Evolutionary conservation across 2,329 filamentous ascomycete species (phyloP), one percentile per base, ranked within the genome.

Genomic region (Cytospora leucostoma): DNA sequence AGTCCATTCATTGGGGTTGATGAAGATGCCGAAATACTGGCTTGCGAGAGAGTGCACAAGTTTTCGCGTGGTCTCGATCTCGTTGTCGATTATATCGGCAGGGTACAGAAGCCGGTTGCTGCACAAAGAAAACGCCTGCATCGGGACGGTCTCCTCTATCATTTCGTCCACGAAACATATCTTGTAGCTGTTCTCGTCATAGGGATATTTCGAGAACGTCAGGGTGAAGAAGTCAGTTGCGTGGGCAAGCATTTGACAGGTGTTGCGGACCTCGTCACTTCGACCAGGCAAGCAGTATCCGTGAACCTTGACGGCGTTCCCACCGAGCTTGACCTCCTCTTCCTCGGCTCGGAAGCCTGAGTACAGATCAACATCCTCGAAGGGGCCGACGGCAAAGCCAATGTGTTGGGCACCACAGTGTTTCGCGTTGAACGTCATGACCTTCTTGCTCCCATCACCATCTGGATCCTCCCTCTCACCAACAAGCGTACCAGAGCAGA

Each of bases 141-240:
- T 86, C 19, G 93, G 85, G 21, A 89, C 81, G 1, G 90, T 89
- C 63, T 97, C 90, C 35, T 85, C 81, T 1, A 89, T 78, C 73
- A 95, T 84, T 74, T 99, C 95, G 70, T 99, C 95, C 19, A 99
- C 88, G 70, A 99, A 99, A 69, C 92, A 93, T 61, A 98, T 78
- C 71, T 96, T 96, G 80, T 96, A 98, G 71, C 90, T 93, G 21
- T 66, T 63, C 21, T 66, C 61, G 34, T 91, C 86, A 73, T 95
- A 98, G 0, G 95, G 93, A 73, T 96, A 99, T 27, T 90, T 89
- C 33, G 93, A 92, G 73, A 94, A 98, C 4, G 88, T 91, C 67
- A 94, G 86, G 4, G 91, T 92, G 72, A 98, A 93, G 74, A 90
- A 91, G 74, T 99, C 95, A n/a, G 97, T 88, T 1, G 93, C 92